Conservation (phyloP, 495 filamentous ascomycete genomes). For the Talaromyces proteolyticus region DNA sequence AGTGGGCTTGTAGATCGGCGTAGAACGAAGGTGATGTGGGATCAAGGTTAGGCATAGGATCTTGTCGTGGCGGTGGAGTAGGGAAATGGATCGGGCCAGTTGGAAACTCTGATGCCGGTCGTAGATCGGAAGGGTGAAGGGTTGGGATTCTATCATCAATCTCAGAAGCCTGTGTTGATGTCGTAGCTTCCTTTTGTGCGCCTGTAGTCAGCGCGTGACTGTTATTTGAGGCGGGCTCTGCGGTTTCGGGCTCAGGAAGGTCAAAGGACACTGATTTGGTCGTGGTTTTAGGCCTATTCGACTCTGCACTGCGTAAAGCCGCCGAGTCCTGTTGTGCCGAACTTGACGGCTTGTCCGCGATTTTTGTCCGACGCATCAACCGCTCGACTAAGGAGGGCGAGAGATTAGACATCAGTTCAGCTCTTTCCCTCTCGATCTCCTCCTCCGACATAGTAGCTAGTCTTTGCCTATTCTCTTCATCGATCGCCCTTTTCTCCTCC, state of each 20-base stretch:
- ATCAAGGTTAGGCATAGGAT: slow-evolving; percentile 63
- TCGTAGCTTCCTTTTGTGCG: slow-evolving; percentile 1
- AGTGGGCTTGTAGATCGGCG: slow-evolving; percentile 75
- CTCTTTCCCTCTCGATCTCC: slow-evolving; percentile 71
- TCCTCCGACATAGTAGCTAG: slow-evolving; percentile 73
- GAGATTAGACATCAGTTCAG: slow-evolving; percentile 65
- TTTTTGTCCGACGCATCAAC: slow-evolving; percentile 70
- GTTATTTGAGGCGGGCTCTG: slow-evolving; percentile 1
- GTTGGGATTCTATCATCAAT: slow-evolving; percentile 31
- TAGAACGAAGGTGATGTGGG: slow-evolving; percentile 79
- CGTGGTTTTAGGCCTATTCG: neutral
- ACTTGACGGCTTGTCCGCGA: slow-evolving; percentile 52
- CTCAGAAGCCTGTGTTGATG: slow-evolving; percentile 14
- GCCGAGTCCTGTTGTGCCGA: neutral
- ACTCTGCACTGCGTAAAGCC: neutral
- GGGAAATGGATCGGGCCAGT: slow-evolving; percentile 56
- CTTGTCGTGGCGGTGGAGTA: slow-evolving; percentile 39
- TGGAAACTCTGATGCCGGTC: slow-evolving; percentile 34
- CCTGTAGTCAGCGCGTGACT: slow-evolving; percentile 4
- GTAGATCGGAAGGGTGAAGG: slow-evolving; percentile 29
- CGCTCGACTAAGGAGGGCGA: slow-evolving; percentile 67
- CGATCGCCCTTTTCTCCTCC: slow-evolving; percentile 64
- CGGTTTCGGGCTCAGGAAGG: slow-evolving; percentile 8
- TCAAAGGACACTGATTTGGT: slow-evolving; percentile 29
- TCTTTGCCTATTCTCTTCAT: slow-evolving; percentile 70